Base-by-base conservation (phyloP, 371 early-diverging fungal species). In the Syncephalis fuscata region DNA sequence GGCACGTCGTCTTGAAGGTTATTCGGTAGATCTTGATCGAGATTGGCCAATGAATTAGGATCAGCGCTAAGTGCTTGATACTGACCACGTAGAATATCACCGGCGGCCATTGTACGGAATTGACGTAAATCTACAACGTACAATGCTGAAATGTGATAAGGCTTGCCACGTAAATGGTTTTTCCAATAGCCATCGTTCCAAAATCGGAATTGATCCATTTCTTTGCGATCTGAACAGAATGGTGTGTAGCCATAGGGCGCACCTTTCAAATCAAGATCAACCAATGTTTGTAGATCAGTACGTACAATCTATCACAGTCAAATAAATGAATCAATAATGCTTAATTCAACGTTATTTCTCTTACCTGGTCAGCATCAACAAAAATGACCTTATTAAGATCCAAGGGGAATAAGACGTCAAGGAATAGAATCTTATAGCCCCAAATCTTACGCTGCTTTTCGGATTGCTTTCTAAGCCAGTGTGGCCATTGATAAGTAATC, bases 121-220 rank as follows among this genome's bases (percentile, higher is more conserved):
- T 82, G 76, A 23, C 72, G 68, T 58, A 96, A 61, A 49, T 96
- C 96, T 2, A 96, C 80, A 0, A 93, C 91, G 56, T 91, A 96
- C 2, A 96, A 68, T 0, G 96, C 96, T 48, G 85, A 80, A 52
- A 96, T 96, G 53, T 93, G 94, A 62, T 96, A 96, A n/a, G 94
- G 90, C 49, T 78, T 78, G 23, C 79, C 89, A 25, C 60, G 64
- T 46, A 96, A 60, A 57, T 91, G 91, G 16, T 74, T 70, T 53
- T 76, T 71, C 97, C 97, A 96, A 60, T 91, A 96, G 0, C 97
- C 97, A 20, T 78, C 68, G 45, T 85, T 88, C 97, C 97, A 96
- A 70, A 96, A 96, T 51, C 94, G 70, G 65, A 86, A 94, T 0
- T 87, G 89, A 50, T 93, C 90, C 78, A 91, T 94, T 53, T 92